phyloP scores from a whole-genome alignment of 345 rosid genomes.

The Eutrema japonicum region DNA sequence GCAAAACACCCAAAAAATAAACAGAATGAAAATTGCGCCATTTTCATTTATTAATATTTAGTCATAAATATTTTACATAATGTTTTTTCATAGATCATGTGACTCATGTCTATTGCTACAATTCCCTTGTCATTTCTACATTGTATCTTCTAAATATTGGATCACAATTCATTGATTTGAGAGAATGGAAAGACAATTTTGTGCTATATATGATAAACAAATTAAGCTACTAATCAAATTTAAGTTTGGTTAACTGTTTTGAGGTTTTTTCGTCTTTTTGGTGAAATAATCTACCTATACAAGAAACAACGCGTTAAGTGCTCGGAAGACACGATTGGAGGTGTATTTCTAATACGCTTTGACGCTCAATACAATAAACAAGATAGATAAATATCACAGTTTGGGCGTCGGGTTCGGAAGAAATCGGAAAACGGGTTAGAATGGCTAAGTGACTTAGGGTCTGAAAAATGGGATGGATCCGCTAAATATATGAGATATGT shows the following conservation, averaged over 20 bases:
- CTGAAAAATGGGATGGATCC: too few relatives aligned
- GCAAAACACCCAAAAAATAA: neutral
- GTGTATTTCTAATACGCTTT: too few relatives aligned
- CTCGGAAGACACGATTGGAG: too few relatives aligned
- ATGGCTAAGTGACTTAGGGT: too few relatives aligned
- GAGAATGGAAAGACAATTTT: neutral
- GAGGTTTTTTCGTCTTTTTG: too few relatives aligned
- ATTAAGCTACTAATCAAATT: neutral
- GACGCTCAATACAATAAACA: too few relatives aligned
- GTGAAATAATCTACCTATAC: too few relatives aligned
- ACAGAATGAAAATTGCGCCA: neutral
- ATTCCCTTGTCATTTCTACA: neutral
- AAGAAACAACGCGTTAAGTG: too few relatives aligned
- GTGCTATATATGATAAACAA: neutral
- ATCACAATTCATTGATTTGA: neutral
- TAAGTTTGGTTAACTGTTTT: neutral
- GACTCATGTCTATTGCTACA: conserved; percentile 3
- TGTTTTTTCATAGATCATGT: neutral
- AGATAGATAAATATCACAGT: too few relatives aligned
- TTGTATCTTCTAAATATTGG: neutral
- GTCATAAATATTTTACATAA: conserved; percentile 1
- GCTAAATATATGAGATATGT: too few relatives aligned
- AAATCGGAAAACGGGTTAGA: too few relatives aligned
- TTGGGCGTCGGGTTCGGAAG: too few relatives aligned
- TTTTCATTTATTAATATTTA: neutral